These are phyloP conservation scores for Boeremia exigua DNA, from an alignment of 2,329 filamentous ascomycete species.

Conservation along the genomic window DNA sequence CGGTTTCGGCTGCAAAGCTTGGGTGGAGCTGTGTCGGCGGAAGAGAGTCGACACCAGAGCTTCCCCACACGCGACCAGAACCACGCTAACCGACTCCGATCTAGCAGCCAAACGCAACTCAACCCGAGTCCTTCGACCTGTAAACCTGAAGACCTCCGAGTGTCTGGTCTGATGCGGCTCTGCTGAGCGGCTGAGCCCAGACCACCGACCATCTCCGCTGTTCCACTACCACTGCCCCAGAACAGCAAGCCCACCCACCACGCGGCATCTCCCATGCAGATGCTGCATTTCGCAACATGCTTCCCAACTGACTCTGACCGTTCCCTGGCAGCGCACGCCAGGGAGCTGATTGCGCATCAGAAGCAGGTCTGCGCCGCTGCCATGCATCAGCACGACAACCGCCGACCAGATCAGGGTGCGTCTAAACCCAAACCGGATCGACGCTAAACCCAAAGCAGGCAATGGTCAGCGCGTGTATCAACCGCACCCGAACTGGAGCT, in stretches of 20 bases:
- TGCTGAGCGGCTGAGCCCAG: not conserved
- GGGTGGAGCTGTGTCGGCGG: not conserved
- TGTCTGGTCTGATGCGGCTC: not conserved
- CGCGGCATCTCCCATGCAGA: not conserved
- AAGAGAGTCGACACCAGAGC: constrained; percentile 6
- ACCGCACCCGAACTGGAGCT: not conserved
- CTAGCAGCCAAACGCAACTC: not conserved
- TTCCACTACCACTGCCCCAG: not conserved
- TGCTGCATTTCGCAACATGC: not conserved
- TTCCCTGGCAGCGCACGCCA: not conserved
- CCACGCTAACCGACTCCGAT: not conserved
- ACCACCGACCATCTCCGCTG: not conserved
- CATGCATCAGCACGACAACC: too few species aligned
- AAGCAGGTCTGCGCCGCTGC: too few species aligned
- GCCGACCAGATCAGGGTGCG: too few species aligned
- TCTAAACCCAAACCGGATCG: not conserved
- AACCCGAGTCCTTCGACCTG: not conserved
- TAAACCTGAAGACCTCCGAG: not conserved
- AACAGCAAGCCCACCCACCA: not conserved
- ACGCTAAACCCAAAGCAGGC: constrained; percentile 10
- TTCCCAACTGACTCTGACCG: not conserved
- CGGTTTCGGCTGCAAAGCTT: not conserved
- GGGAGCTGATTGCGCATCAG: too few species aligned
- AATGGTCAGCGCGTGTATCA: constrained; percentile 6
- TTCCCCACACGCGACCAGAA: not conserved